A percentile compares a stretch with the other conserved stretches of the same genome.
Conservation (phyloP, 768 basidiomycete genomes). For the Pilatotrama ljubarskyi region DNA sequence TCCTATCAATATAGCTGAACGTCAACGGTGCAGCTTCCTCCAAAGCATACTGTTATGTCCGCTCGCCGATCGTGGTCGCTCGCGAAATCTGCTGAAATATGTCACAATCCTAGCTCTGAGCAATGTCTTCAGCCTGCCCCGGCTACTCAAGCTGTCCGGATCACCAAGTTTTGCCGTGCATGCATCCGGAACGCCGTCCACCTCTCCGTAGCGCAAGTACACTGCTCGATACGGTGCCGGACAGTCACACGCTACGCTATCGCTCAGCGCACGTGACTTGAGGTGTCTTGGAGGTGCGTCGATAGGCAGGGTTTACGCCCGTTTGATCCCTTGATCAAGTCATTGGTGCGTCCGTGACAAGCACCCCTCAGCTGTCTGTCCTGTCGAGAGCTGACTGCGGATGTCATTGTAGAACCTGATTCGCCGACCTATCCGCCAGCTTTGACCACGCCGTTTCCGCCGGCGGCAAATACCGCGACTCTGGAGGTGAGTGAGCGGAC, state of each 20-base stretch:
- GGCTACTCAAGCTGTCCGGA: not conserved
- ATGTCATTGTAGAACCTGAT: not conserved
- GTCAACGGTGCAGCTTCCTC: not conserved
- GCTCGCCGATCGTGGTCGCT: not conserved
- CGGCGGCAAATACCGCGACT: not conserved
- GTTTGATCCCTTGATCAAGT: not conserved
- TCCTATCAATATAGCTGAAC: not conserved
- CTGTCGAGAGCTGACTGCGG: not conserved
- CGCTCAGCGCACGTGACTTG: not conserved
- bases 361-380: not conserved
- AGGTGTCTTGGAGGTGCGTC: not conserved
- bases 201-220: not conserved
- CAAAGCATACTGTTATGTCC: not conserved
- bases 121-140: slow-evolving; percentile 1
- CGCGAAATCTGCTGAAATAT: not conserved
- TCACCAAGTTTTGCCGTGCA: not conserved
- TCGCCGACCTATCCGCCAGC: slow-evolving; percentile 2
- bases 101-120: not conserved
- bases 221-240: not conserved
- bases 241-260: not conserved
- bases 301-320: slow-evolving; percentile 3
- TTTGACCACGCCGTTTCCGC: not conserved
- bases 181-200: not conserved
- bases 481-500: not conserved
- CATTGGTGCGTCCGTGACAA: not conserved